Conservation (phyloP, 345 rosid species). For the Erysimum cheiranthoides region DNA sequence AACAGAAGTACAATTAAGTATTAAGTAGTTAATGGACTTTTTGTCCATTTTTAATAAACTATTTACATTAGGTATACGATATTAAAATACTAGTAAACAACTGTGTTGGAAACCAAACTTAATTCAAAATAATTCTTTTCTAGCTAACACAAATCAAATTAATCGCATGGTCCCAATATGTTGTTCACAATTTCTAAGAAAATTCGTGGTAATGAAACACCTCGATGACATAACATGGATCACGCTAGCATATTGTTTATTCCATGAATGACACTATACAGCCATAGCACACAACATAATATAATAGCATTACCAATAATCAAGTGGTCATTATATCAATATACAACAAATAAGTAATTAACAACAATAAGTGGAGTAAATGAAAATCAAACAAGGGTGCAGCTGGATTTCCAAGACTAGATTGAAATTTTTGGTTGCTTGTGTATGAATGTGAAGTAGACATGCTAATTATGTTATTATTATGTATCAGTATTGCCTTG, state of each 20-base stretch:
- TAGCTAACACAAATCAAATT: slow-evolving; percentile 27
- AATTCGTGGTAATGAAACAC: slow-evolving; percentile 46
- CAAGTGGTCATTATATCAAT: slow-evolving; percentile 31
- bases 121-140: not conserved
- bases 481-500: slow-evolving; percentile 29
- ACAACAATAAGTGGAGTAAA: slow-evolving; percentile 21
- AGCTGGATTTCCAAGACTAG: slow-evolving; percentile 41
- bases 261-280: slow-evolving; percentile 8
- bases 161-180: slow-evolving; percentile 44
- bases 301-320: slow-evolving; percentile 27
- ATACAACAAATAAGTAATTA: slow-evolving; percentile 4
- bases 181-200: slow-evolving; percentile 45
- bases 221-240: slow-evolving; percentile 47
- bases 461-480: slow-evolving; percentile 41
- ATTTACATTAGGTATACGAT: slow-evolving; percentile 20
- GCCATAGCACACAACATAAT: slow-evolving; percentile 7
- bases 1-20: not conserved
- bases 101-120: slow-evolving; percentile 33
- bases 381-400: slow-evolving; percentile 28
- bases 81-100: slow-evolving; percentile 22
- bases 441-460: slow-evolving; percentile 44
- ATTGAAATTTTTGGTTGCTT: slow-evolving; percentile 45
- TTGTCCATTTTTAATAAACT: slow-evolving; percentile 11
- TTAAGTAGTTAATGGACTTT: not conserved
- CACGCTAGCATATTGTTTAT: slow-evolving; percentile 40